Percentiles rank a stretch among this genome's conserved stretches.
Conservation (phyloP, 768 basidiomycete species). For the Podaxis sp. region DNA sequence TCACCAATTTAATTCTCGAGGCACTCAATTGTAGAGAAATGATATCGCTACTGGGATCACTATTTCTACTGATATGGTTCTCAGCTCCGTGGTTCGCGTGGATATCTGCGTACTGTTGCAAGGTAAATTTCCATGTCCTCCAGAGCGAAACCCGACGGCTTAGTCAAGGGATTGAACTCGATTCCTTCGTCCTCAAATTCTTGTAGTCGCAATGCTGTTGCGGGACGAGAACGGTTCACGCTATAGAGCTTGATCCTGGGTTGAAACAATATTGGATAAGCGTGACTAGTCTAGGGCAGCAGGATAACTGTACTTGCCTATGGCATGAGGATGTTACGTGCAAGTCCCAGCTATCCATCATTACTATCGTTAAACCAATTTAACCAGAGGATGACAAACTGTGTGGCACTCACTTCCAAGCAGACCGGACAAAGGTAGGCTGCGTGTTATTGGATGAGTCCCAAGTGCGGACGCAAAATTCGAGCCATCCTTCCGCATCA, state of each 20-base stretch:
- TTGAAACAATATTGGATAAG: not conserved
- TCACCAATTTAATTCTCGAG: not conserved
- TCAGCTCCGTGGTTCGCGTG: not conserved
- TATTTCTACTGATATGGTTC: not conserved
- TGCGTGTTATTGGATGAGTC: constrained; percentile 60
- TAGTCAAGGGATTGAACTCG: constrained; percentile 40
- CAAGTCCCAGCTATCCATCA: constrained; percentile 43
- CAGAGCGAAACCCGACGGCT: constrained; percentile 36
- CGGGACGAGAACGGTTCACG: constrained; percentile 43
- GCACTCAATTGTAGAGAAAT: not conserved
- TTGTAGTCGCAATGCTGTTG: constrained; percentile 42
- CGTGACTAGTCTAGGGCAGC: not conserved
- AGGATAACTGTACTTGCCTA: constrained; percentile 17
- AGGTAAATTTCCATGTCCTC: constrained; percentile 34
- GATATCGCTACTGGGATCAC: not conserved
- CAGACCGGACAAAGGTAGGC: constrained; percentile 53
- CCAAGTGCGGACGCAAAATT: constrained; percentile 56
- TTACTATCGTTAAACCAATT: not conserved
- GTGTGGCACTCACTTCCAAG: constrained; percentile 46
- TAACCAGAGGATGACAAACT: not conserved
- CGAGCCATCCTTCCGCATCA: constrained; percentile 57
- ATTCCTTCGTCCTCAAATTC: constrained; percentile 38
- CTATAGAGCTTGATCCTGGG: constrained; percentile 52
- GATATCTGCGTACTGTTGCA: constrained; percentile 24
- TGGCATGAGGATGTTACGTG: constrained; percentile 56